phyloP scores from a whole-genome alignment of 305 asterid genomes.

The Rubia tinctorum region DNA sequence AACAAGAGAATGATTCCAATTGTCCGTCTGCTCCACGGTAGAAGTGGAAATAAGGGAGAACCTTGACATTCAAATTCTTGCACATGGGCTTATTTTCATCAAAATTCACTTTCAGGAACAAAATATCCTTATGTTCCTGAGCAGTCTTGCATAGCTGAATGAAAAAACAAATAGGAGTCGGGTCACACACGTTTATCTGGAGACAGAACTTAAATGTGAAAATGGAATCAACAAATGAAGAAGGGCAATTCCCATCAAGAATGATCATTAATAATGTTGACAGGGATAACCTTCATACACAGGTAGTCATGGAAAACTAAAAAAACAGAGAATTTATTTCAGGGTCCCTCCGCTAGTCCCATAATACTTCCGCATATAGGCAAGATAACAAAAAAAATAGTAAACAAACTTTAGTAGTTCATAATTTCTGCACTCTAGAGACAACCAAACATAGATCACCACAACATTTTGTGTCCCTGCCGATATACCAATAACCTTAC shows the following conservation, averaged over 20 bases:
- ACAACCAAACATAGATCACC: neutral
- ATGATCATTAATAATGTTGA: neutral
- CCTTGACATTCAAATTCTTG: conserved; percentile 82
- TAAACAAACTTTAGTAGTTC: neutral
- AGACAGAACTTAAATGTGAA: neutral
- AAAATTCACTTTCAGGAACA: conserved; percentile 85
- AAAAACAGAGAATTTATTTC: too few relatives aligned
- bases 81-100: conserved; percentile 92
- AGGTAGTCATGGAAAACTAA: neutral
- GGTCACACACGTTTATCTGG: conserved; percentile 8
- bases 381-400: neutral
- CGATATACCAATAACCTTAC: neutral
- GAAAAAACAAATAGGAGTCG: conserved; percentile 6
- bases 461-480: neutral
- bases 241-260: neutral
- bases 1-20: conserved; percentile 90
- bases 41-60: conserved; percentile 94
- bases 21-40: conserved; percentile 96
- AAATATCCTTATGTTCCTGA: conserved; percentile 60
- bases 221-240: neutral
- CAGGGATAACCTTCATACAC: neutral
- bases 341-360: neutral
- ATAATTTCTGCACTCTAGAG: neutral
- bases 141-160: conserved; percentile 85
- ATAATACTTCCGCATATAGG: neutral